Percentiles rank a stretch among this genome's conserved stretches.
These are phyloP conservation scores for Leishmania gerbilli DNA, from an alignment of 208 protist species.

Conservation along the genomic window DNA sequence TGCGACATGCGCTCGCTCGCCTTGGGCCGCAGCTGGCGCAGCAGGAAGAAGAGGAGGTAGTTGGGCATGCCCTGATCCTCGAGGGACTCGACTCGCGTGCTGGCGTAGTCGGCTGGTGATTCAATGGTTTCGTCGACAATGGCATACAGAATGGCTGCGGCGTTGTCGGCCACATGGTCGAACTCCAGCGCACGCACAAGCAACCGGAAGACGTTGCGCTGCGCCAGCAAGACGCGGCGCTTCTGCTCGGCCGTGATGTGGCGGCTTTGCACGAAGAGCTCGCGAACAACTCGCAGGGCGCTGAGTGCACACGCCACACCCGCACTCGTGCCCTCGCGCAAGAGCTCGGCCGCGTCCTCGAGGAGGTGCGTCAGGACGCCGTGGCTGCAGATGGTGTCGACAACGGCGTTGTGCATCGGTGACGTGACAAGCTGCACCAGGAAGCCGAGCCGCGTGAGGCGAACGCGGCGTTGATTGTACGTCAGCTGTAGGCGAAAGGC, in stretches of 20 bases:
- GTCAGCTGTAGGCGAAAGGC: constrained; percentile 80
- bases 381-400: constrained; percentile 54
- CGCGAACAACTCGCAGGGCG: constrained; percentile 61
- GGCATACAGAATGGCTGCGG: constrained; percentile 60
- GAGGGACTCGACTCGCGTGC: constrained; percentile 61
- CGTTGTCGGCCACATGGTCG: constrained; percentile 57
- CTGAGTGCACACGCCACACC: constrained; percentile 48
- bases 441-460: constrained; percentile 56
- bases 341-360: constrained; percentile 83
- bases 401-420: constrained; percentile 43
- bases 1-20: constrained; percentile 56
- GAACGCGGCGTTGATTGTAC: constrained; percentile 82
- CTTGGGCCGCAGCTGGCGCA: constrained; percentile 79
- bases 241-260: constrained; percentile 57
- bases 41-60: constrained; percentile 87
- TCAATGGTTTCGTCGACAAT: constrained; percentile 75
- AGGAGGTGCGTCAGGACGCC: constrained; percentile 83
- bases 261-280: constrained; percentile 62
- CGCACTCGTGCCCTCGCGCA: constrained; percentile 76
- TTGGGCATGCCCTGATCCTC: constrained; percentile 90
- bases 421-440: constrained; percentile 70
- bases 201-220: constrained; percentile 84
- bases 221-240: constrained; percentile 61
- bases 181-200: constrained; percentile 83
- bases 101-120: constrained; percentile 82